These are phyloP conservation scores for Gypsophila paniculata DNA, from an alignment of 179 eudicot genomes.

Conservation along the genomic window DNA sequence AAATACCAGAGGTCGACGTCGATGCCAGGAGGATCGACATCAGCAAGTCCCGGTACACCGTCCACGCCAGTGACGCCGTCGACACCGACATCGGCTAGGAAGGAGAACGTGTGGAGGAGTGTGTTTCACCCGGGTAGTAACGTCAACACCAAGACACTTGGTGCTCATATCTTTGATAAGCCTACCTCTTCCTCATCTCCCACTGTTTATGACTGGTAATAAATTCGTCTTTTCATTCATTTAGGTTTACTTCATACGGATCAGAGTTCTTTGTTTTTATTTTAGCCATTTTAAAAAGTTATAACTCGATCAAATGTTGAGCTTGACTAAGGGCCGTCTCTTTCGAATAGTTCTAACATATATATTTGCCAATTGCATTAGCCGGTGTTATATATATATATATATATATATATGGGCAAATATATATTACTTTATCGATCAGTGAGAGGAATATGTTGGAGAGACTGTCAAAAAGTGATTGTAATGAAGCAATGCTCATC, in stretches of 20 bases:
- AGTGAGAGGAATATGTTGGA: too few species aligned
- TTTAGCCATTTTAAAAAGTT: too few species aligned
- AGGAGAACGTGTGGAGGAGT: conserved; percentile 88
- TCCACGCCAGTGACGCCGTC: conserved; percentile 54
- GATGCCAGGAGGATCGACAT: conserved; percentile 31
- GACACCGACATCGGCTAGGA: conserved; percentile 39
- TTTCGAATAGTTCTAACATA: too few species aligned
- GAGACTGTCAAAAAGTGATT: too few species aligned
- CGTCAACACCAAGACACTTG: conserved; percentile 53
- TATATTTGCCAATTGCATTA: too few species aligned
- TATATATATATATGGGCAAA: too few species aligned
- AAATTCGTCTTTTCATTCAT: background rate
- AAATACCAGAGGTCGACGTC: conserved; percentile 47
- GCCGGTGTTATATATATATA: too few species aligned
- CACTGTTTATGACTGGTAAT: conserved; percentile 85
- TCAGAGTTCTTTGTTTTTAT: too few species aligned
- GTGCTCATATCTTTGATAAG: conserved; percentile 63
- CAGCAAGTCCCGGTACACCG: conserved; percentile 39
- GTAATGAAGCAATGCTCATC: too few species aligned
- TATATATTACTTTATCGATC: too few species aligned
- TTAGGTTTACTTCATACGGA: background rate
- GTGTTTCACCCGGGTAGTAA: conserved; percentile 88
- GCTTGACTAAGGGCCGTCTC: too few species aligned
- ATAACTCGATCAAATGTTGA: too few species aligned
- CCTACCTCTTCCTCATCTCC: conserved; percentile 60